Conservation (phyloP, 2,329 filamentous ascomycete species). For the Pleurostoma richardsiae region DNA sequence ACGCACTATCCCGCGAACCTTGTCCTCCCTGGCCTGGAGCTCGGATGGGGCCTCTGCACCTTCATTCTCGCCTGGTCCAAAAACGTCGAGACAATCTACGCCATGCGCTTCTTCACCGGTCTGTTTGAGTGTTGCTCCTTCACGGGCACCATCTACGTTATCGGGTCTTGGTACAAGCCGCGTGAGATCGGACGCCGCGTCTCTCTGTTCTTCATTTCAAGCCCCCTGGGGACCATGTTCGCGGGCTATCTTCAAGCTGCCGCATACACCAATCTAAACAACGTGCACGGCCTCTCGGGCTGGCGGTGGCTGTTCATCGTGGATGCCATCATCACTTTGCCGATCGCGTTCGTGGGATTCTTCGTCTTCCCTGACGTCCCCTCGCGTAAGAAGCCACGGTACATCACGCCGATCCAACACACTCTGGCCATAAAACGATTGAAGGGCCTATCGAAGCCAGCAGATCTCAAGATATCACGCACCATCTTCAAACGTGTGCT, state of each 20-base stretch:
- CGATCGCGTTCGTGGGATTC: conserved; percentile 44
- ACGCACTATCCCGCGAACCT: conserved; percentile 29
- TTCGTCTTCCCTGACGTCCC: conserved; percentile 36
- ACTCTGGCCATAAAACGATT: conserved; percentile 24
- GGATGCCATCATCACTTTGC: conserved; percentile 49
- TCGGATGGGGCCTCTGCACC: conserved; percentile 23
- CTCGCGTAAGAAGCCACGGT: conserved; percentile 27
- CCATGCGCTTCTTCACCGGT: conserved; percentile 27
- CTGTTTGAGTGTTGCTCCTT: conserved; percentile 22
- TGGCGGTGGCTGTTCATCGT: conserved; percentile 52
- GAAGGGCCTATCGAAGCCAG: neutral
- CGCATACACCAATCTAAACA: conserved; percentile 43
- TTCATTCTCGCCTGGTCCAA: conserved; percentile 22
- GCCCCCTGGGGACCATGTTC: conserved; percentile 45
- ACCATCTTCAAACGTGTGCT: conserved; percentile 9
- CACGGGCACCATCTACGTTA: conserved; percentile 23
- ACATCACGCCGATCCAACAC: conserved; percentile 23
- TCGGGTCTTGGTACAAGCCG: conserved; percentile 29
- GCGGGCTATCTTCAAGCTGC: conserved; percentile 33
- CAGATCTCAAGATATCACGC: neutral
- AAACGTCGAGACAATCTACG: conserved; percentile 25
- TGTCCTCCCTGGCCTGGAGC: conserved; percentile 20
- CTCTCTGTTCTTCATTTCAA: conserved; percentile 42
- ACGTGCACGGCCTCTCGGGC: conserved; percentile 38
- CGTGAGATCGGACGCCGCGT: conserved; percentile 37